phyloP scores from a whole-genome alignment of 805 yeast species.

The Schizosaccharomyces lindneri region DNA sequence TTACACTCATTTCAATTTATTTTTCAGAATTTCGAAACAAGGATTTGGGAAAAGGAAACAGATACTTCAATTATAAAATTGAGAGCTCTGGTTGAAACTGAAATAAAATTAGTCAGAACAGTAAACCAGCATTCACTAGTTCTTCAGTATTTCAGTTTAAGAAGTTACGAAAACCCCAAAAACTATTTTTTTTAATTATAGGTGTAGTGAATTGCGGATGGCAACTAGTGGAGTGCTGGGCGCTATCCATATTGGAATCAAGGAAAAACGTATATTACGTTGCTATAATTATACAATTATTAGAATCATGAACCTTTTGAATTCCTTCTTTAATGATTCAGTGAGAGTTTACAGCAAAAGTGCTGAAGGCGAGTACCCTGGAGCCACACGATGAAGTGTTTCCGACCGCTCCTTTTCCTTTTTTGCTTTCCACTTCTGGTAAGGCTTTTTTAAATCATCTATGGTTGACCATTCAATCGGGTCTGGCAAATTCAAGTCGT shows the following conservation, averaged over 20 bases:
- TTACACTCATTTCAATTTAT: neutral
- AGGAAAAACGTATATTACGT: too few species aligned
- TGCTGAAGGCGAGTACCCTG: neutral
- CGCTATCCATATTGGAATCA: too few species aligned
- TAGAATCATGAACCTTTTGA: neutral
- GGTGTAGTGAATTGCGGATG: neutral
- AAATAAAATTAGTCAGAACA: neutral
- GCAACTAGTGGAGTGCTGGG: neutral
- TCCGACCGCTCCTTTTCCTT: neutral
- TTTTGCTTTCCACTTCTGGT: neutral
- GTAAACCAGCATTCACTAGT: neutral
- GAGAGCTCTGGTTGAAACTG: neutral
- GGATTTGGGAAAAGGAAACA: neutral
- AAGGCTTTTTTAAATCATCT: neutral
- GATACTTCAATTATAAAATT: neutral
- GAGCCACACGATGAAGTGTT: neutral
- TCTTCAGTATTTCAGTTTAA: neutral
- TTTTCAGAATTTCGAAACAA: neutral
- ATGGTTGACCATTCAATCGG: neutral
- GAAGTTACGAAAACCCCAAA: neutral
- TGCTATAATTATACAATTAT: neutral
- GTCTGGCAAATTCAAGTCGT: neutral
- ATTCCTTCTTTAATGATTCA: neutral
- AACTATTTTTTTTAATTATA: neutral
- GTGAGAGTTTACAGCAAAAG: neutral